These are phyloP conservation scores for Danielia reshetovae DNA, from an alignment of 805 yeast genomes.

Conservation along the genomic window DNA sequence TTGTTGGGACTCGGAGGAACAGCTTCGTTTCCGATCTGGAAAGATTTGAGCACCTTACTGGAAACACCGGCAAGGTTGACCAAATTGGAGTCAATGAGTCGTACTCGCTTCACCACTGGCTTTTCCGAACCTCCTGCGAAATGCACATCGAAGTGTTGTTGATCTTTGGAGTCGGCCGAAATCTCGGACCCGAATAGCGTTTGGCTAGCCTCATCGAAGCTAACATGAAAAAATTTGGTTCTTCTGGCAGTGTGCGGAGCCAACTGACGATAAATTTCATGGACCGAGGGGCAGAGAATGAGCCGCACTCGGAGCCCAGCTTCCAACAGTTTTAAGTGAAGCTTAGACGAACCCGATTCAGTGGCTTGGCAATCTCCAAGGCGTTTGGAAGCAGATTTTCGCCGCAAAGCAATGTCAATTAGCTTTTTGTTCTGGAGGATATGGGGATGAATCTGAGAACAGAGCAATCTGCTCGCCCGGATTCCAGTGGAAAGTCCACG, in stretches of 20 bases:
- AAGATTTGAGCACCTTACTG: constrained; percentile 33
- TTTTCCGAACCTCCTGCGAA: constrained; percentile 5
- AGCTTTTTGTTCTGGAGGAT: constrained; percentile 14
- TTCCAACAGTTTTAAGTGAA: constrained; percentile 43
- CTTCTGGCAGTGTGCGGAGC: constrained; percentile 31
- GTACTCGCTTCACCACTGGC: constrained; percentile 20
- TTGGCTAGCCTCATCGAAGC: background rate
- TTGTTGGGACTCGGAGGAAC: constrained; percentile 6
- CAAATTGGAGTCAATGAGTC: constrained; percentile 36
- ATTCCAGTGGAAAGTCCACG: too few species aligned
- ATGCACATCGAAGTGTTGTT: background rate
- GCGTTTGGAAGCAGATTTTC: constrained; percentile 24
- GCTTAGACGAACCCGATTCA: constrained; percentile 19
- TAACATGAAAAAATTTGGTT: background rate
- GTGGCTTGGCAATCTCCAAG: background rate
- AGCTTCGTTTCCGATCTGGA: constrained; percentile 12
- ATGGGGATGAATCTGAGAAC: constrained; percentile 15
- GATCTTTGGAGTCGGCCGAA: background rate
- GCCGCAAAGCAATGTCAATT: constrained; percentile 30
- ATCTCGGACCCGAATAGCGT: background rate
- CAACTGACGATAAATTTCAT: constrained; percentile 41
- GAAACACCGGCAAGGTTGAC: constrained; percentile 36
- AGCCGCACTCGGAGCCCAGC: constrained; percentile 49
- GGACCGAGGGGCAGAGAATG: constrained; percentile 43
- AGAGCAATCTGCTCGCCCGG: constrained; percentile 10